phyloP scores from a whole-genome alignment of 1,284 basidiomycete species.

The Sanghuangporus weigelae region DNA sequence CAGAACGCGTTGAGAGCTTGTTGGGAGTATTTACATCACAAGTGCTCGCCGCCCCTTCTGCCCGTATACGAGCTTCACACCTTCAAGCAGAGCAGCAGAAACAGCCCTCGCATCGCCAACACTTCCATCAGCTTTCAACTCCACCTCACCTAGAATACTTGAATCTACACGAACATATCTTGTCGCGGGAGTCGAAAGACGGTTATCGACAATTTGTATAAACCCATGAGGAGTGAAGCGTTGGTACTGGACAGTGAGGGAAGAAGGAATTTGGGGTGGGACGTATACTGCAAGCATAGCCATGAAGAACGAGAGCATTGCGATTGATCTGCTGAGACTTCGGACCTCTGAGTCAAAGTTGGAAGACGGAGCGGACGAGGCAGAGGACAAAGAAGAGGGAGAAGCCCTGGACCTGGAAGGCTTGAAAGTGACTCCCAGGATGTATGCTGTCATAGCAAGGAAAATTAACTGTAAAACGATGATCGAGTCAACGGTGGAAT shows the following conservation, averaged over 20 bases:
- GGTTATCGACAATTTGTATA: constrained; percentile 6
- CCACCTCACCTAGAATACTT: not conserved
- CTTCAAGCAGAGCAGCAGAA: not conserved
- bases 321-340: constrained; percentile 1
- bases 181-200: not conserved
- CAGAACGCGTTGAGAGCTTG: too few relatives aligned
- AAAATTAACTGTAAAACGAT: not conserved
- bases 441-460: constrained; percentile 4
- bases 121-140: not conserved
- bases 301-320: constrained; percentile 3
- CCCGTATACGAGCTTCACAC: not conserved
- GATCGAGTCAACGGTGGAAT: not conserved
- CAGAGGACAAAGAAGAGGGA: too few relatives aligned
- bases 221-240: constrained; percentile 4
- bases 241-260: constrained; percentile 6
- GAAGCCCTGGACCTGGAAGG: not conserved
- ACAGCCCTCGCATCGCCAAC: not conserved
- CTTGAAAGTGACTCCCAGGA: constrained; percentile 1
- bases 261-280: constrained; percentile 6
- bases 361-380: not conserved
- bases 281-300: constrained; percentile 5
- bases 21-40: not conserved
- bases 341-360: not conserved
- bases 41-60: constrained; percentile 1
- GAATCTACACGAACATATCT: constrained; percentile 8